Evolutionary conservation across 306 rosid genomes (phyloP).

Genomic region (Vicia villosa): DNA sequence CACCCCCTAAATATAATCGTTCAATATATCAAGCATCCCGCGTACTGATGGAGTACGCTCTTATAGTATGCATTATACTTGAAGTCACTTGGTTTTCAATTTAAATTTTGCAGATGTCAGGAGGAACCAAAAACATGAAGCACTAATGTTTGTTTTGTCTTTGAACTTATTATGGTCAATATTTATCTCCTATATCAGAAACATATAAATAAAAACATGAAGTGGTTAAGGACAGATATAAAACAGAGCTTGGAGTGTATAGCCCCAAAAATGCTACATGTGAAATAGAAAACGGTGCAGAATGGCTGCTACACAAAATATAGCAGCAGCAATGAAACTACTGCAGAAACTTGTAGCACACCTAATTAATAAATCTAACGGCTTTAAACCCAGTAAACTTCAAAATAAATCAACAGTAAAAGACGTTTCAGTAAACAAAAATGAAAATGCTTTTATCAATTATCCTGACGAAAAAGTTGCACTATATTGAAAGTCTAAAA

Average conservation of each 20-base stretch:
- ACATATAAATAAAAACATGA: constrained; percentile 4
- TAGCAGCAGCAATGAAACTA: constrained; percentile 24
- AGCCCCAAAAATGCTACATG: constrained; percentile 21
- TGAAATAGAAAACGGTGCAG: not conserved
- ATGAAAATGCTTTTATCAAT: constrained; percentile 7
- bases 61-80: constrained; percentile 14
- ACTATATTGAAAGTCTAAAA: constrained; percentile 9
- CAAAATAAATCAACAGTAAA: constrained; percentile 7
- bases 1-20: not conserved
- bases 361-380: not conserved
- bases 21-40: constrained; percentile 6
- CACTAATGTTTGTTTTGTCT: not conserved
- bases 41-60: constrained; percentile 11
- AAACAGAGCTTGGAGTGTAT: not conserved
- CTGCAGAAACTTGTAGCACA: not conserved
- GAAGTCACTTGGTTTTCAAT: not conserved
- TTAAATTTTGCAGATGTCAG: not conserved
- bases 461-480: not conserved
- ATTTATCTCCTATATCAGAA: constrained; percentile 12
- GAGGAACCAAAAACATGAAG: not conserved
- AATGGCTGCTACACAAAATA: constrained; percentile 17
- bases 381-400: constrained; percentile 10
- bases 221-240: not conserved
- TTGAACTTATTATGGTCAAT: not conserved
- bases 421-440: not conserved